Evolutionary conservation across 1,284 basidiomycete species (phyloP).

Genomic region (Cerrena zonata): DNA sequence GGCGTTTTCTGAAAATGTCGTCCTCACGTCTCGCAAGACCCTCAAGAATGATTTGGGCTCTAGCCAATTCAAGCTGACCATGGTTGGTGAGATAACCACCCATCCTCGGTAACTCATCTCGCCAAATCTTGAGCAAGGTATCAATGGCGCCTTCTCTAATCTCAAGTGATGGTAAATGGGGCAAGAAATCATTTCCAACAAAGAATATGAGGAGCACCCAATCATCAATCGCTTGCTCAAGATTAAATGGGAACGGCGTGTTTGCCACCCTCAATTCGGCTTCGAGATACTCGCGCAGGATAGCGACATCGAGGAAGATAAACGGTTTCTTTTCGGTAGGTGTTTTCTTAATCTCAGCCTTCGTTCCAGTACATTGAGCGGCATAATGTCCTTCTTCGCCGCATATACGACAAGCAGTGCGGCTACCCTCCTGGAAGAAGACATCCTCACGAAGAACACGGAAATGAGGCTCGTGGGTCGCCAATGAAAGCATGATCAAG

Average conservation of each 20-base stretch:
- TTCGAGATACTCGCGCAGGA: constrained; percentile 94
- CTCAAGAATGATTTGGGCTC: constrained; percentile 92
- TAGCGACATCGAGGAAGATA: constrained; percentile 96
- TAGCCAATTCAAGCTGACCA: constrained; percentile 80
- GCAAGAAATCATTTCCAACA: constrained; percentile 99
- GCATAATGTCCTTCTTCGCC: constrained; percentile 93
- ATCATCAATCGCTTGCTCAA: constrained; percentile 97
- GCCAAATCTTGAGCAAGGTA: constrained; percentile 93
- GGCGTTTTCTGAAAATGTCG: constrained; percentile 88
- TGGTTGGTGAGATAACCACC: constrained; percentile 95
- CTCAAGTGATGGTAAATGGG: constrained; percentile 95
- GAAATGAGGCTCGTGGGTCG: constrained; percentile 97
- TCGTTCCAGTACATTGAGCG: constrained; percentile 81
- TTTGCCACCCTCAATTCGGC: constrained; percentile 84
- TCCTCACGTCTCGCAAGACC: constrained; percentile 90
- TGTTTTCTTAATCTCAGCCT: constrained; percentile 60
- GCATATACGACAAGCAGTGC: constrained; percentile 82
- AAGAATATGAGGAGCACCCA: constrained; percentile 99
- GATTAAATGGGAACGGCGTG: constrained; percentile 82
- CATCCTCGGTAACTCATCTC: constrained; percentile 86
- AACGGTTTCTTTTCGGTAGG: constrained; percentile 90
- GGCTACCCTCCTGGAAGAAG: constrained; percentile 78
- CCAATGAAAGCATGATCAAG: constrained; percentile 96
- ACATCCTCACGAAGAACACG: constrained; percentile 97
- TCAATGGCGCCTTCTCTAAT: constrained; percentile 99